phyloP scores from a whole-genome alignment of 495 filamentous ascomycete genomes.

The Coniosporium apollinis region DNA sequence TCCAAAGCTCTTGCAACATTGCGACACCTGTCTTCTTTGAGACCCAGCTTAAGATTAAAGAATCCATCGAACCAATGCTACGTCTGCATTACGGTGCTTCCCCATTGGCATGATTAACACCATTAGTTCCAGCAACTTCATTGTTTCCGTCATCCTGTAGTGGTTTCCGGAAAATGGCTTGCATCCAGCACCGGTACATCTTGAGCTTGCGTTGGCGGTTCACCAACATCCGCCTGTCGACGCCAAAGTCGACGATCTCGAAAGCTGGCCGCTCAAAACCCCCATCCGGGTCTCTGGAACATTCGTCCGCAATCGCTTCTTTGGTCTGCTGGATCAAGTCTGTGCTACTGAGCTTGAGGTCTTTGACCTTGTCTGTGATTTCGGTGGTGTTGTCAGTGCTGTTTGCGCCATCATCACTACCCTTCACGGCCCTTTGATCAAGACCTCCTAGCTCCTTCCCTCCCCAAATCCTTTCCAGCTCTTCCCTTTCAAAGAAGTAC shows the following conservation, averaged over 20 bases:
- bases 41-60: too few species aligned
- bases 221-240: conserved; percentile 76
- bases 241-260: conserved; percentile 56
- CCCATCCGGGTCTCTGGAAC: too few species aligned
- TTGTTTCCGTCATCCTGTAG: background rate
- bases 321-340: too few species aligned
- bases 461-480: conserved; percentile 68
- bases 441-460: conserved; percentile 9
- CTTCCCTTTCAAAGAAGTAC: conserved; percentile 85
- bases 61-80: too few species aligned
- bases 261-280: conserved; percentile 29
- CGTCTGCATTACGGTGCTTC: too few species aligned
- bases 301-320: background rate
- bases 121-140: too few species aligned
- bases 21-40: too few species aligned
- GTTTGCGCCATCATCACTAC: conserved; percentile 12
- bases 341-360: conserved; percentile 1
- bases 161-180: conserved; percentile 72
- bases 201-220: conserved; percentile 81
- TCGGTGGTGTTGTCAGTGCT: too few species aligned
- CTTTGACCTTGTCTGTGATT: conserved; percentile 3
- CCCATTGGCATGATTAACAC: too few species aligned
- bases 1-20: too few species aligned
- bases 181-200: conserved; percentile 98
- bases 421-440: conserved; percentile 18